Percentiles rank a stretch among this genome's conserved stretches.
phyloP scores from a whole-genome alignment of 805 yeast genomes.

The Yarrowia alimentaria region DNA sequence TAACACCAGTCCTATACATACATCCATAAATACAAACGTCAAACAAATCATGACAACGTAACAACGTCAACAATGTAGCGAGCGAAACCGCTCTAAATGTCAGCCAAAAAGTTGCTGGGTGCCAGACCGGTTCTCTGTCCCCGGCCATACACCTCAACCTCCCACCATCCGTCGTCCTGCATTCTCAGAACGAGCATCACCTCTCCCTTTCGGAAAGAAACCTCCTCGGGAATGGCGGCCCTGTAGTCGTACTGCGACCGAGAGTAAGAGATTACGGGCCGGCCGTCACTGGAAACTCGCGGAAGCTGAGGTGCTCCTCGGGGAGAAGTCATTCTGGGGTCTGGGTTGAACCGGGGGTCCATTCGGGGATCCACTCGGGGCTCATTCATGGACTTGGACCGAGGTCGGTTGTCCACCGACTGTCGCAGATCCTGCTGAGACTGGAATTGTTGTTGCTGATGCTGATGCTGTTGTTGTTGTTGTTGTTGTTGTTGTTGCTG shows the following conservation, averaged over 20 bases:
- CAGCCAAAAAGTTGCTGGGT: conserved; percentile 54
- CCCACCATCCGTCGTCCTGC: conserved; percentile 79
- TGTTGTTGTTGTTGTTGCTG: conserved; percentile 28
- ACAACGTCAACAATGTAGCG: not conserved
- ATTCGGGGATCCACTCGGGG: conserved; percentile 28
- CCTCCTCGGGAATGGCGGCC: conserved; percentile 60
- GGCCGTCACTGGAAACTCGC: conserved; percentile 51
- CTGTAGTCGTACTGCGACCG: conserved; percentile 58
- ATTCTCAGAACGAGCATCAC: conserved; percentile 50
- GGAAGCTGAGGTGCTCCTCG: conserved; percentile 42
- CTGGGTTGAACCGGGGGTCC: conserved; percentile 25
- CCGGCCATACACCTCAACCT: conserved; percentile 52
- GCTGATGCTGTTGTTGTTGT: conserved; percentile 26
- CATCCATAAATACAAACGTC: conserved; percentile 18
- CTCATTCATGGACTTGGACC: conserved; percentile 33
- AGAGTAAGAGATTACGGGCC: conserved; percentile 51
- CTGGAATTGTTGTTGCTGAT: conserved; percentile 28
- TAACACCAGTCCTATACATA: conserved; percentile 24
- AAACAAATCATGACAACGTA: too few species aligned
- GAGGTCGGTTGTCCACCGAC: conserved; percentile 29
- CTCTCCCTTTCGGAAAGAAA: conserved; percentile 59
- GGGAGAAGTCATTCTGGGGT: conserved; percentile 29
- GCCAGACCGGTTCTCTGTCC: conserved; percentile 52
- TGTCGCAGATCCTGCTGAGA: conserved; percentile 29
- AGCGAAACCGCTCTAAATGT: conserved; percentile 15